Base-by-base conservation (phyloP, 176 grass and related monocot species). In the Poa pratensis region DNA sequence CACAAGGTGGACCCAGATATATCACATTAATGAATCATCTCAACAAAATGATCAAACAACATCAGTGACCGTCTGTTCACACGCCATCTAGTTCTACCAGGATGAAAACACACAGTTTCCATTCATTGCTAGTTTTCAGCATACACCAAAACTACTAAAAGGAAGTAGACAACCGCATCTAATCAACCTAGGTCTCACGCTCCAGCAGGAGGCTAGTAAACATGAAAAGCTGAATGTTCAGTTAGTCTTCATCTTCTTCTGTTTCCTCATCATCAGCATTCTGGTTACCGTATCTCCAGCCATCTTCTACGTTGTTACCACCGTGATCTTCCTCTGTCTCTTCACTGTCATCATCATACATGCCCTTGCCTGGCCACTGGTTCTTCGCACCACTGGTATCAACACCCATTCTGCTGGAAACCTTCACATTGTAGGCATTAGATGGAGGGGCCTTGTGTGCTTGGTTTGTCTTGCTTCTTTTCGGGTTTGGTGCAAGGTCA, bases 181-280 rank as follows among this genome's bases (percentile, higher is more conserved):
- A 74, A 51, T 51, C 7, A 74, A 86, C 39, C 45, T 90, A 86
- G 54, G 67, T 9, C 39, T 17, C 55, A 57, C 43, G 0, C 34
- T 76, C 34, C 75, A 74, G 34, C 9, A 3, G 59, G 49, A 76
- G 18, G 40, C 66, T 27, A 84, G 76, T 58, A 60, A 68, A 78
- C 3, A 28, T 2, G 27, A 2, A 28, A 46, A 39, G 32, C 9
- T 6, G 10, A 77, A 32, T 9, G 10, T 26, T 17, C 51, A 52
- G 42, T 88, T 85, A 96, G 77, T 93, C 89, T 90, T 96, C 94
- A 90, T 93, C 87, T 61, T 93, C 87, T 68, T 89, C 89, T 9
- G 91, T 96, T 64, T 96, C 94, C 73, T 93, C 94, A 39, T 96
- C 87, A 52, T 95, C 91, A 34, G 62, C 87, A 64, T 96, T 91